Base-by-base conservation (phyloP, 2,329 filamentous ascomycete genomes). In the Parascedosporium putredinis region DNA sequence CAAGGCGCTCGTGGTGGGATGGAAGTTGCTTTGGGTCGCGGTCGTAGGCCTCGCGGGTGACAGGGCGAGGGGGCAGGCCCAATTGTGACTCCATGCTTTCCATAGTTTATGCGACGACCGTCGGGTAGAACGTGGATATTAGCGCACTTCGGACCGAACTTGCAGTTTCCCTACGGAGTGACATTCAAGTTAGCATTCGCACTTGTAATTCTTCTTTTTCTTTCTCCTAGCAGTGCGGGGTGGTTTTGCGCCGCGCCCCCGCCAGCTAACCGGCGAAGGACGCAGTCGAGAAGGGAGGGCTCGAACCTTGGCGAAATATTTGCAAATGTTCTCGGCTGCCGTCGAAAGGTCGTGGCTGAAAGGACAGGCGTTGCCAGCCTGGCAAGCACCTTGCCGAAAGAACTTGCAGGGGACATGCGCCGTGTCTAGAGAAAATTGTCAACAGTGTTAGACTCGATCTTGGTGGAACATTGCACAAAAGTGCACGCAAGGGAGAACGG, bases 331-430 rank as follows among this genome's bases (percentile, higher is more conserved):
- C 65, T 96, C 88, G 47, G 86, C 79, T 36, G 89, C 81, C 25
- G 83, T 78, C 63, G 93, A 87, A 55, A 93, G 82, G 55, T 94
- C 91, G 70, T 98, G 93, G 60, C 89, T 88, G 69, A 97, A 98
- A 36, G 93, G 93, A 71, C 93, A 98, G 56, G 90, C 88, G 65
- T 86, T 87, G 59, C 93, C 93, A 51, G 93, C 93, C 76, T 97
- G 91, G 67, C 93, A 98, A 60, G 88, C 83, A 65, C 91, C 90
- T 72, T 95, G 88, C 49, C 89, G 84, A 69, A 93, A 98, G 84
- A 98, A 98, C 76, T 97, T 97, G 85, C 93, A 98, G 34, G 93
- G 93, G 42, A 98, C 93, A 72, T 97, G 93, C 54, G 90, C 86
- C 16, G 93, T 95, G 67, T 95, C 91, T 96, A 14, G 8, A 38